A percentile compares a stretch with the other conserved stretches of the same genome.
phyloP scores from a whole-genome alignment of 345 rosid genomes.

The Citrus hindsii region DNA sequence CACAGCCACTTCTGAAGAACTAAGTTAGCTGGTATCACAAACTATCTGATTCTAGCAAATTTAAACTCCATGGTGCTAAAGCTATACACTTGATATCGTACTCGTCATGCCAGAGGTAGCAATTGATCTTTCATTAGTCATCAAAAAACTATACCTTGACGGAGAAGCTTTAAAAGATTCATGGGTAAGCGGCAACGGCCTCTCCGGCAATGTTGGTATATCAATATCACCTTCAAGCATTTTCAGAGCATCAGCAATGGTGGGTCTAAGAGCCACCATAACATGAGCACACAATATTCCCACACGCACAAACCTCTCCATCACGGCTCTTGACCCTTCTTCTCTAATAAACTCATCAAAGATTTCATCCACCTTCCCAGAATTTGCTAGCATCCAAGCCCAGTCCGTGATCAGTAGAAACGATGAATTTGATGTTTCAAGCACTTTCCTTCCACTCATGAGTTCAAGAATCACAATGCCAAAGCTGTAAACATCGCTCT shows the following conservation, averaged over 20 bases:
- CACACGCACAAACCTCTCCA: slow-evolving; percentile 64
- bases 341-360: slow-evolving; percentile 41
- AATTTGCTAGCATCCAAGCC: slow-evolving; percentile 49
- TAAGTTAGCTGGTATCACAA: background rate
- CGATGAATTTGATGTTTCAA: slow-evolving; percentile 39
- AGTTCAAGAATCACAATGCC: slow-evolving; percentile 53
- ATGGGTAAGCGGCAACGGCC: slow-evolving; percentile 58
- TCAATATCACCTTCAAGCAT: slow-evolving; percentile 65
- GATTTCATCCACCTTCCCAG: slow-evolving; percentile 32
- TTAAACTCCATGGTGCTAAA: background rate
- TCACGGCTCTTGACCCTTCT: slow-evolving; percentile 45
- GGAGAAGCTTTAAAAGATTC: slow-evolving; percentile 36
- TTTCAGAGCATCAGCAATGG: slow-evolving; percentile 47
- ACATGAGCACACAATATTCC: slow-evolving; percentile 68
- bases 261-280: slow-evolving; percentile 57
- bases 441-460: slow-evolving; percentile 56
- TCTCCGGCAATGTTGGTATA: slow-evolving; percentile 52
- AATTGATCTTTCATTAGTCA: slow-evolving; percentile 12
- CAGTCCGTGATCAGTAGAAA: slow-evolving; percentile 49
- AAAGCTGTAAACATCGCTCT: slow-evolving; percentile 61
- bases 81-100: background rate
- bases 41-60: background rate
- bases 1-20: background rate
- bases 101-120: slow-evolving; percentile 14
- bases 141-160: slow-evolving; percentile 8